These are phyloP conservation scores for Calcarisporium arbuscula DNA, from an alignment of 2,329 filamentous ascomycete genomes.

Conservation along the genomic window DNA sequence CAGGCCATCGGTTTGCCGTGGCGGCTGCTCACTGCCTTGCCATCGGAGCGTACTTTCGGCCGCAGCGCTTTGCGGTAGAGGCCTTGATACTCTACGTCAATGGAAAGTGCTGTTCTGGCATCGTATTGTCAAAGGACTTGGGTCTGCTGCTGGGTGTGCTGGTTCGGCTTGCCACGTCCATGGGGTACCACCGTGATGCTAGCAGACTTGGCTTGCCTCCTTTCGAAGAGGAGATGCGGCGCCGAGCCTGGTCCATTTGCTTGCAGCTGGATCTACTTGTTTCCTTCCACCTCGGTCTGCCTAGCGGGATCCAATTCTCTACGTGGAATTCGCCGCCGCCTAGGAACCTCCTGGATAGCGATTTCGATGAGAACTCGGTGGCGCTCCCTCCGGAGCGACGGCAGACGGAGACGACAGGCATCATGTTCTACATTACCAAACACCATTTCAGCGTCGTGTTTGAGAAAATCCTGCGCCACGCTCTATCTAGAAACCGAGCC, in stretches of 20 bases:
- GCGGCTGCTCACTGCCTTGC: slow-evolving; percentile 41
- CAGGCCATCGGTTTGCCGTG: too few species aligned
- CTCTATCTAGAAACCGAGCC: slow-evolving; percentile 28
- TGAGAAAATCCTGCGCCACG: slow-evolving; percentile 34
- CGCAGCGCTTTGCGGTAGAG: slow-evolving; percentile 39
- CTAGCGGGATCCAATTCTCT: slow-evolving; percentile 39
- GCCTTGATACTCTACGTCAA: slow-evolving; percentile 39
- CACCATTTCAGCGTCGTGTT: slow-evolving; percentile 36
- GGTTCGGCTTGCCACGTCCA: slow-evolving; percentile 42
- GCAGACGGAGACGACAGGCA: slow-evolving; percentile 34
- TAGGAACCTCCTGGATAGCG: slow-evolving; percentile 41
- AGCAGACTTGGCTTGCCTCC: slow-evolving; percentile 33
- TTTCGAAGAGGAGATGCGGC: slow-evolving; percentile 46
- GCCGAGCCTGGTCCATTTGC: slow-evolving; percentile 41
- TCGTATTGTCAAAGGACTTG: too few species aligned
- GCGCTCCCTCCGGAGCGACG: slow-evolving; percentile 36
- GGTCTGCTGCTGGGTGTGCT: too few species aligned
- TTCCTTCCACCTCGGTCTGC: slow-evolving; percentile 47
- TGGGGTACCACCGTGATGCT: slow-evolving; percentile 46
- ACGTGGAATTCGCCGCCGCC: slow-evolving; percentile 40
- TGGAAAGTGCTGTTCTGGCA: too few species aligned
- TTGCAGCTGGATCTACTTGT: slow-evolving; percentile 42
- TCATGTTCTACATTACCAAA: slow-evolving; percentile 36
- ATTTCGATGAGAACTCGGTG: slow-evolving; percentile 41
- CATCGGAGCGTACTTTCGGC: slow-evolving; percentile 40